Evolutionary conservation across 805 yeast species (phyloP).

Genomic region (Phaffomyces thermotolerans): DNA sequence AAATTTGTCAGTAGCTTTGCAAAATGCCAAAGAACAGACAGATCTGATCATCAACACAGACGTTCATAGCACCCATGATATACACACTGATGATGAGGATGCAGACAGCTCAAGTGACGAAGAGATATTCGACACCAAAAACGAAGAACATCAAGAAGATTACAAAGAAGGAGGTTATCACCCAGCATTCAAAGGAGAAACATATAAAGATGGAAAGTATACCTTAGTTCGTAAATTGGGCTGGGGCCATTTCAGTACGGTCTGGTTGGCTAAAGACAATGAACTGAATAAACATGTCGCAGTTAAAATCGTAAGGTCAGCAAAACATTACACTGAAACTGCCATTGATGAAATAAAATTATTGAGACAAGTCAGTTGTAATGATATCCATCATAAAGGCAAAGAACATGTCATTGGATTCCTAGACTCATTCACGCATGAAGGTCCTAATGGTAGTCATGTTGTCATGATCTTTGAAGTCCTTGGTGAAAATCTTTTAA

Average conservation of each 20-base stretch:
- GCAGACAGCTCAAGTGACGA: conserved; percentile 8
- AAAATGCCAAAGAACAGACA: neutral
- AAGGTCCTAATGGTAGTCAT: conserved; percentile 89
- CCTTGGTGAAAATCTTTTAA: conserved; percentile 85
- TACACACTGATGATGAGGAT: neutral
- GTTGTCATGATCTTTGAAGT: conserved; percentile 97
- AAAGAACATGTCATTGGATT: conserved; percentile 73
- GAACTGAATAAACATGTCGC: conserved; percentile 74
- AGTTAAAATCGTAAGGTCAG: conserved; percentile 87
- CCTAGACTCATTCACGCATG: conserved; percentile 76
- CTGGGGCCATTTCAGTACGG: conserved; percentile 98
- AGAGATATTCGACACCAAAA: conserved; percentile 35
- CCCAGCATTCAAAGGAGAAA: conserved; percentile 86
- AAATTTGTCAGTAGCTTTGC: conserved; percentile 1
- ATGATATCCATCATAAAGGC: conserved; percentile 68
- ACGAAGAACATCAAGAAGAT: conserved; percentile 83
- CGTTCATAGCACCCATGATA: neutral
- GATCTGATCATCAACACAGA: neutral
- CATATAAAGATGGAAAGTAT: conserved; percentile 68
- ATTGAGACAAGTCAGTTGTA: conserved; percentile 55
- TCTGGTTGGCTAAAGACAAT: conserved; percentile 75
- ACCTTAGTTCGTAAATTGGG: conserved; percentile 84
- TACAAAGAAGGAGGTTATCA: conserved; percentile 94
- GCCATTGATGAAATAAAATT: conserved; percentile 90
- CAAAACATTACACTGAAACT: conserved; percentile 85